A percentile compares a stretch with the other conserved stretches of the same genome.
Evolutionary conservation across 225 moss, liverwort and hornwort species (phyloP).

Genomic region (Takakia lepidozioides): DNA sequence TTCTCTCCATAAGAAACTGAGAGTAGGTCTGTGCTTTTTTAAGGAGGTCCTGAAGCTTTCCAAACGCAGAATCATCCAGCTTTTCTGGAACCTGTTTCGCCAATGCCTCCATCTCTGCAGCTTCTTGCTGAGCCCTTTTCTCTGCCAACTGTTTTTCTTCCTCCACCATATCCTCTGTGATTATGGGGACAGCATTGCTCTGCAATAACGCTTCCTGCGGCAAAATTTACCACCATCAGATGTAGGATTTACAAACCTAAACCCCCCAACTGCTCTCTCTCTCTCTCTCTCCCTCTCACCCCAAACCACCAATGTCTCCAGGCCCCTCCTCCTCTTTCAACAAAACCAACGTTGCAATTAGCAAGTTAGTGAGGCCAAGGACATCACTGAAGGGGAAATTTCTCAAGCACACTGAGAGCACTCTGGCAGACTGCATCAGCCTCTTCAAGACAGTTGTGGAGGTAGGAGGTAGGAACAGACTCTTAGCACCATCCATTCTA

Average conservation of each 20-base stretch:
- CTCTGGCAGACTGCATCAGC: no score
- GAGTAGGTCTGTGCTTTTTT: conserved; percentile 84
- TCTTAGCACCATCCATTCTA: no score
- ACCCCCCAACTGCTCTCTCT: not conserved
- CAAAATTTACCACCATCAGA: conserved; percentile 5
- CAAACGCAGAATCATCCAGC: conserved; percentile 42
- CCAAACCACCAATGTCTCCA: no score
- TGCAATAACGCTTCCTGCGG: conserved; percentile 29
- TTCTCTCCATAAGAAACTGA: conserved; percentile 84
- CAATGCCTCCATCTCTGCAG: conserved; percentile 23
- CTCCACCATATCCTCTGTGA: conserved; percentile 55
- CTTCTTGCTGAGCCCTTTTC: conserved; percentile 25
- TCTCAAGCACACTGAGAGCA: no score
- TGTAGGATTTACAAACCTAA: not conserved
- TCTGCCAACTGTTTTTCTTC: conserved; percentile 55
- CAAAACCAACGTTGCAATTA: not conserved
- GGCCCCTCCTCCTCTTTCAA: not conserved
- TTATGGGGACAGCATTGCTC: conserved; percentile 20
- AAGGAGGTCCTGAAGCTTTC: conserved; percentile 72
- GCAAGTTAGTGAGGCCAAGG: no score
- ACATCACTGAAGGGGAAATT: no score
- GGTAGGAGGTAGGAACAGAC: no score
- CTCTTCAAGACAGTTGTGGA: no score
- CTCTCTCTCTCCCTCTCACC: no score
- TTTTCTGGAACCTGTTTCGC: conserved; percentile 9